phyloP scores from a whole-genome alignment of 2,329 filamentous ascomycete genomes.

The Plectosphaerella cucumerina region DNA sequence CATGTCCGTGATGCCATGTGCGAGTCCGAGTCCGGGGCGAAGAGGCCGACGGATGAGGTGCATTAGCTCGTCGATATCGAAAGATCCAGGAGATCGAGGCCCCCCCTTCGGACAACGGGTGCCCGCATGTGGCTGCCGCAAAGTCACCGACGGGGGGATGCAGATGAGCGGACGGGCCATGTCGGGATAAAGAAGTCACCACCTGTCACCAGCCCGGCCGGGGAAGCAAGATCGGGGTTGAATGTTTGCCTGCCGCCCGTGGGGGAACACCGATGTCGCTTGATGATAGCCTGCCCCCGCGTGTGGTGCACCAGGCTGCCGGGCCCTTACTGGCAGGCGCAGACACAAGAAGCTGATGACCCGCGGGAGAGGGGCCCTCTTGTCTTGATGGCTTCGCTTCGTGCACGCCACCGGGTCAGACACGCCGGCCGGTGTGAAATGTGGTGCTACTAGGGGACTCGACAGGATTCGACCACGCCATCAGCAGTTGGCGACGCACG shows the following conservation, averaged over 20 bases:
- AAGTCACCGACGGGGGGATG: background rate
- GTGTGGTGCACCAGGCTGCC: no score
- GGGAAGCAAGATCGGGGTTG: no score
- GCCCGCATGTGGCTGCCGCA: conserved; percentile 8
- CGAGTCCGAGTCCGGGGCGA: background rate
- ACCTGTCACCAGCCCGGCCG: no score
- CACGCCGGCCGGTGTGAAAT: background rate
- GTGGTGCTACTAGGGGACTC: background rate
- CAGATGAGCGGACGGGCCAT: no score
- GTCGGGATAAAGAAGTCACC: no score
- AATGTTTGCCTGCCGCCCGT: no score
- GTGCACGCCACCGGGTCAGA: background rate
- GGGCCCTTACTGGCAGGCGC: no score
- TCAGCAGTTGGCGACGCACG: background rate
- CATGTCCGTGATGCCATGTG: no score
- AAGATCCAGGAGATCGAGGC: conserved; percentile 6
- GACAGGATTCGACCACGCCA: background rate
- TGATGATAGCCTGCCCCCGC: no score
- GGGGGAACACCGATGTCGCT: no score
- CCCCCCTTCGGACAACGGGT: conserved; percentile 1
- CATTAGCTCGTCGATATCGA: conserved; percentile 1
- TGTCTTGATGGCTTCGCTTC: background rate
- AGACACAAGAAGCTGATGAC: no score
- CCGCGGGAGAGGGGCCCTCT: background rate
- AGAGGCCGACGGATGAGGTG: background rate